Conservation (phyloP, 805 yeast genomes). For the Saturnispora sekii region DNA sequence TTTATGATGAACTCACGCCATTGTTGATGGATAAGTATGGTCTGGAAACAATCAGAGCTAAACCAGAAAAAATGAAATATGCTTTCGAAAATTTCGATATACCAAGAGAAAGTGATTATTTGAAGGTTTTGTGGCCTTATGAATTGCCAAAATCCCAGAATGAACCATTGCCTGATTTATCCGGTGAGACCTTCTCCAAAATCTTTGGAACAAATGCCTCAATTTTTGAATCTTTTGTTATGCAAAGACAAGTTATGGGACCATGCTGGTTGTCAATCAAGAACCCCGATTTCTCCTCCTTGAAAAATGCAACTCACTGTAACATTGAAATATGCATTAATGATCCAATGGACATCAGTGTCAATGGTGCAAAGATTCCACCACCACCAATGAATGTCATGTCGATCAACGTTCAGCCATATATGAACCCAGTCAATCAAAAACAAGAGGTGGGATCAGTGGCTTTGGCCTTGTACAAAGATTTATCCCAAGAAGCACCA, state of each 20-base stretch:
- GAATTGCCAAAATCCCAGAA: slow-evolving; percentile 47
- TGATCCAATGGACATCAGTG: slow-evolving; percentile 38
- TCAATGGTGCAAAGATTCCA: slow-evolving; percentile 30
- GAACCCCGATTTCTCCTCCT: slow-evolving; percentile 47
- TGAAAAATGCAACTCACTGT: slow-evolving; percentile 69
- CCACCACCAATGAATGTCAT: slow-evolving; percentile 66
- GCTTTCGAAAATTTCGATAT: slow-evolving; percentile 80
- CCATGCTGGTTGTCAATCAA: slow-evolving; percentile 90
- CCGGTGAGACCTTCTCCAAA: slow-evolving; percentile 66
- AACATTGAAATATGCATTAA: slow-evolving; percentile 58
- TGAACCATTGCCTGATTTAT: slow-evolving; percentile 48
- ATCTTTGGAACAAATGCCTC: slow-evolving; percentile 72
- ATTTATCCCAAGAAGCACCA: slow-evolving; percentile 69
- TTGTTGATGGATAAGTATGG: slow-evolving; percentile 55
- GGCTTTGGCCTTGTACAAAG: slow-evolving; percentile 60
- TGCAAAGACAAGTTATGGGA: slow-evolving; percentile 84
- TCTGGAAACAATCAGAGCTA: slow-evolving; percentile 52
- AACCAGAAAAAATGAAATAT: slow-evolving; percentile 65
- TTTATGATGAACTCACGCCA: slow-evolving; percentile 68
- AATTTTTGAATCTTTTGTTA: slow-evolving; percentile 76
- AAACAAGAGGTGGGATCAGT: slow-evolving; percentile 84
- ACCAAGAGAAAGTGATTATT: slow-evolving; percentile 71
- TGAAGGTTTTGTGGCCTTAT: slow-evolving; percentile 69
- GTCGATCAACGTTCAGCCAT: slow-evolving; percentile 70
- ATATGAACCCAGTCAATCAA: slow-evolving; percentile 62